Evolutionary conservation across 805 yeast genomes (phyloP).

Genomic region (Candida palmyrensis): DNA sequence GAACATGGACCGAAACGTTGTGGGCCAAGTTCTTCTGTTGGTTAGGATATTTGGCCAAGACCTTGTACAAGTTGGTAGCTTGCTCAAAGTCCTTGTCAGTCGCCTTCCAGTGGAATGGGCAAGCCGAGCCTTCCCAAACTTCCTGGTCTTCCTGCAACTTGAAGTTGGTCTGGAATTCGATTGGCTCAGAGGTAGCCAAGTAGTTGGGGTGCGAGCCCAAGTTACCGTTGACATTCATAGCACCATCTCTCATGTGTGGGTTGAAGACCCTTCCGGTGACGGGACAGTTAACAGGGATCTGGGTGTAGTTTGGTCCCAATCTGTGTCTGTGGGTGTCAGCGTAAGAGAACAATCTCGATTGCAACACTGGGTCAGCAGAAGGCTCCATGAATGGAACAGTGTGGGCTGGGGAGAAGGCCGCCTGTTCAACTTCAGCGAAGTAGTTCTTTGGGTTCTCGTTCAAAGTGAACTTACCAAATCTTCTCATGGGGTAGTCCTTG

Average conservation of each 20-base stretch:
- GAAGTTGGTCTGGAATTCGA: constrained; percentile 37
- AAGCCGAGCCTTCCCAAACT: constrained; percentile 76
- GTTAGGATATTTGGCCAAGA: constrained; percentile 69
- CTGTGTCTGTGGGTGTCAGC: constrained; percentile 76
- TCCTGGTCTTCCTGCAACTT: constrained; percentile 65
- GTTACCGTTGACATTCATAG: constrained; percentile 57
- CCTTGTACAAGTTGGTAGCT: constrained; percentile 73
- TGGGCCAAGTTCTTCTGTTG: constrained; percentile 82
- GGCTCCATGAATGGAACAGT: constrained; percentile 73
- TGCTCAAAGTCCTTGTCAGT: constrained; percentile 74
- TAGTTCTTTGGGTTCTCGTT: constrained; percentile 83
- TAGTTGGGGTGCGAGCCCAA: constrained; percentile 77
- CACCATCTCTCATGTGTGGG: constrained; percentile 83
- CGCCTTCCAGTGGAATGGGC: constrained; percentile 82
- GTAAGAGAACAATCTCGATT: constrained; percentile 71
- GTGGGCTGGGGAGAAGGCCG: constrained; percentile 70
- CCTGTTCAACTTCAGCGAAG: constrained; percentile 64
- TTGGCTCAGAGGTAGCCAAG: constrained; percentile 51
- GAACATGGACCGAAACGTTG: constrained; percentile 74
- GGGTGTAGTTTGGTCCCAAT: constrained; percentile 69
- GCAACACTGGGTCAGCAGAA: constrained; percentile 73
- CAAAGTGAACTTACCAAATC: constrained; percentile 73
- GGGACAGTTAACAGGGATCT: constrained; percentile 90
- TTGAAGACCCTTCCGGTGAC: constrained; percentile 38
- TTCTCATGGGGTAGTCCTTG: constrained; percentile 76